Evolutionary conservation across 805 yeast genomes (phyloP), one percentile per base, ranked within the genome.

Genomic region (Cyberlindnera bimundalis): DNA sequence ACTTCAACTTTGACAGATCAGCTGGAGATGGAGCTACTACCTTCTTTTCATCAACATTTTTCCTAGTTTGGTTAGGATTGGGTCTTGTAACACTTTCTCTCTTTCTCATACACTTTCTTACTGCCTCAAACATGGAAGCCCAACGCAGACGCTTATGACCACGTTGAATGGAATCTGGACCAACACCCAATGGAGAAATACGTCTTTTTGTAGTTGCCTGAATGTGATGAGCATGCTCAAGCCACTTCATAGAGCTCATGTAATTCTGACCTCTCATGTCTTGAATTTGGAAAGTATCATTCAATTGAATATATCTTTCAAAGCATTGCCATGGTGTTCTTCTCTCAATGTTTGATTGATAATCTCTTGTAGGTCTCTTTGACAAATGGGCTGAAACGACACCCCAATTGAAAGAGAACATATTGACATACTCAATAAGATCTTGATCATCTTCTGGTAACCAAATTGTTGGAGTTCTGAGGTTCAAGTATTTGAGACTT

Each of bases 321-420:
- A 93, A 93, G 60, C 98, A 91, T 60, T 91, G 98, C 99, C 99
- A 93, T 0, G 99, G 95, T 0, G 98, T 93, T 55, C 99, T 75
- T 55, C 97, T 76, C 61, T 93, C 98, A 42, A 89, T 87, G 55
- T 87, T 89, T 1, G 98, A 84, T 28, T 80, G 76, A 60, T 87
- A 89, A 12, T 82, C 76, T 48, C 78, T 71, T 0, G 87, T 76
- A 3, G 88, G 76, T 37, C 74, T 70, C 2, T 81, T 73, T 33
- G 84, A 74, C 59, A 93, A 67, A 56, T 84, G 86, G 6, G 90
- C 84, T 3, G 96, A 79, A 17, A 93, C 87, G 37, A 90, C 74
- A 46, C 82, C 89, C 99, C 99, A 93, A 58, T 93, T 93, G 67
- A 87, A 89, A 8, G 86, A 79, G 59, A 80, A 90, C 47, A 89